A percentile compares a stretch with the other conserved stretches of the same genome.
These are phyloP conservation scores for Ophiocordyceps camponoti-rufipedis DNA, from an alignment of 2,329 filamentous ascomycete species.

Conservation along the genomic window DNA sequence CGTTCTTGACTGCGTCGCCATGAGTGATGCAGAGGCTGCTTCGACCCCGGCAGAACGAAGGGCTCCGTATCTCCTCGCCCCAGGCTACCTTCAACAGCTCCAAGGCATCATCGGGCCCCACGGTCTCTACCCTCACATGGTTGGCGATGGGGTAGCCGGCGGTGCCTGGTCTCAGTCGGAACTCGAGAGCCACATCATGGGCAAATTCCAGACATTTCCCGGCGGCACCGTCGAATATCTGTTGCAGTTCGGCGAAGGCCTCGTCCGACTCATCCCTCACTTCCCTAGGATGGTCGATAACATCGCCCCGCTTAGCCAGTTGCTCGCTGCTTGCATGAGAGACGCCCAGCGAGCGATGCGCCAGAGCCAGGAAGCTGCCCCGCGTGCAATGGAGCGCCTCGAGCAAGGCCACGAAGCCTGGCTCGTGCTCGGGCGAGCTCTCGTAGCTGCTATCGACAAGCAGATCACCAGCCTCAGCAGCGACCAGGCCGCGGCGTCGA, in stretches of 20 bases:
- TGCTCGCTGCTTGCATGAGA: conserved; percentile 14
- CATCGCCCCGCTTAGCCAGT: conserved; percentile 18
- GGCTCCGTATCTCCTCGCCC: conserved; percentile 10
- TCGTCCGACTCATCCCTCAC: conserved; percentile 21
- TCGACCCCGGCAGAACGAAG: conserved; percentile 2
- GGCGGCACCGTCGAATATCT: conserved; percentile 25
- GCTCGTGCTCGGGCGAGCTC: conserved; percentile 18
- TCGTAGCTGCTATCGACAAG: conserved; percentile 33
- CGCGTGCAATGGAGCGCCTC: conserved; percentile 15
- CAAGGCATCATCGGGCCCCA: conserved; percentile 9
- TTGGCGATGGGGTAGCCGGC: conserved; percentile 3
- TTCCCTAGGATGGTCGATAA: conserved; percentile 29
- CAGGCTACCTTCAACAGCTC: conserved; percentile 26
- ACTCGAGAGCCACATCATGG: conserved; percentile 17
- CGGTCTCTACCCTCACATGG: conserved; percentile 3
- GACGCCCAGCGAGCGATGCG: conserved; percentile 10
- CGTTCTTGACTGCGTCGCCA: conserved; percentile 21
- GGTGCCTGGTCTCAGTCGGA: conserved; percentile 5
- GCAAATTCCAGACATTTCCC: conserved; percentile 21
- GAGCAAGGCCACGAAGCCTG: conserved; percentile 24
- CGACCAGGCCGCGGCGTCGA: conserved; percentile 21
- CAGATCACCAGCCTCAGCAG: conserved; percentile 30
- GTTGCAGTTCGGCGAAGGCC: conserved; percentile 20
- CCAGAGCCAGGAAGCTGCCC: conserved; percentile 5
- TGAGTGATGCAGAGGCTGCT: conserved; percentile 5